Evolutionary conservation across 306 rosid genomes (phyloP).

Genomic region (Echinosophora koreensis): DNA sequence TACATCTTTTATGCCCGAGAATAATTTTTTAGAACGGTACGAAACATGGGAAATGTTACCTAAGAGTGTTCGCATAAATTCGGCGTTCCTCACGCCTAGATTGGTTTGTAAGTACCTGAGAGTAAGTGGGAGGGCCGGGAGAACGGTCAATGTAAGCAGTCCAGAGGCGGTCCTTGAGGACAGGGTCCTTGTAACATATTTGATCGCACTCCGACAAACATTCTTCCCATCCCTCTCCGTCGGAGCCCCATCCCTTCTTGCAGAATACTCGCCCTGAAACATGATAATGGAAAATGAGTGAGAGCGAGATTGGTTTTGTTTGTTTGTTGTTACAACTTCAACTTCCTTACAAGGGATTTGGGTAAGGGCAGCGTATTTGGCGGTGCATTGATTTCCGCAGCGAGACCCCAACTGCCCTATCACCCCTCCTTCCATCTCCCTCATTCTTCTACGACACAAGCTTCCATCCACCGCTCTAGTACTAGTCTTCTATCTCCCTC

Average conservation of each 20-base stretch:
- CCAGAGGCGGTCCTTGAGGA: conserved; percentile 87
- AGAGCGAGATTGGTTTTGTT: too few relatives aligned
- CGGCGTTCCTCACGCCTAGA: background rate
- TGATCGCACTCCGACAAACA: conserved; percentile 86
- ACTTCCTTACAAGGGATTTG: conserved; percentile 59
- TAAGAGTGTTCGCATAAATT: background rate
- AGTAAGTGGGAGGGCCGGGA: conserved; percentile 79
- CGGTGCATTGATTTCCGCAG: conserved; percentile 81
- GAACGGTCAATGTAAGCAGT: conserved; percentile 96
- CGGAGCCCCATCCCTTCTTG: conserved; percentile 88
- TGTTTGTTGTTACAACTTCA: too few relatives aligned
- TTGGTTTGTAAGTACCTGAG: conserved; percentile 47
- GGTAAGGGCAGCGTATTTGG: conserved; percentile 76
- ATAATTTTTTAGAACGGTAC: too few relatives aligned
- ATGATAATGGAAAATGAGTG: too few relatives aligned
- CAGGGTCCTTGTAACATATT: conserved; percentile 95
- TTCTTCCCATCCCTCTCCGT: conserved; percentile 83
- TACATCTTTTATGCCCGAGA: too few relatives aligned
- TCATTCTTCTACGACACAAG: too few relatives aligned
- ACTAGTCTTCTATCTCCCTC: too few relatives aligned
- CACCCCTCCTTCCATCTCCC: conserved; percentile 26
- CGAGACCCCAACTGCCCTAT: conserved; percentile 72
- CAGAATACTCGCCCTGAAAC: conserved; percentile 91
- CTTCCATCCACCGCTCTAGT: too few relatives aligned
- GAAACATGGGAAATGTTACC: background rate